Percentiles rank a stretch among this genome's conserved stretches.
Evolutionary conservation across 768 basidiomycete species (phyloP).

Genomic region (Lyophyllum shimeji): DNA sequence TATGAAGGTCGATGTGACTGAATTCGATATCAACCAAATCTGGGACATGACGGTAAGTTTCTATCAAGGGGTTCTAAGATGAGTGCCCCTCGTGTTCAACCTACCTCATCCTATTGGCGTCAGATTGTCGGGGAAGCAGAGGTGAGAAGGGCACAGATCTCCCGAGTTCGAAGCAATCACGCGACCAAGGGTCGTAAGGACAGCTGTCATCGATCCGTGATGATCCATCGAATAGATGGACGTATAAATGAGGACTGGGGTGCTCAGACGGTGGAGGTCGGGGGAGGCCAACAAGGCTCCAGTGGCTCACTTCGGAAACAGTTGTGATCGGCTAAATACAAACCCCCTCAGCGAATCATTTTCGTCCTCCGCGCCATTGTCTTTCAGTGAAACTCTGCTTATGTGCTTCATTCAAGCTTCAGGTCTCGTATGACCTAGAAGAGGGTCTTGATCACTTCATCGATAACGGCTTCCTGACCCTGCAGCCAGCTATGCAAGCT

Average conservation of each 20-base stretch:
- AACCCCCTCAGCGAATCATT: background rate
- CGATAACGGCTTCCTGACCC: background rate
- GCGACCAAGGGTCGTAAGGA: conserved; percentile 7
- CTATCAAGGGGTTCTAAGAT: conserved; percentile 13
- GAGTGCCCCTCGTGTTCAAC: conserved; percentile 13
- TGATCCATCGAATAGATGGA: background rate
- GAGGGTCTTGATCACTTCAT: background rate
- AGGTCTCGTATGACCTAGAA: background rate
- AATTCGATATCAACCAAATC: conserved; percentile 12
- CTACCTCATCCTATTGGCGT: conserved; percentile 2
- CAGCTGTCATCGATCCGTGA: background rate
- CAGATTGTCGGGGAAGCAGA: conserved; percentile 15
- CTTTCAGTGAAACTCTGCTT: background rate
- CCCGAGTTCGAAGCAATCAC: conserved; percentile 5
- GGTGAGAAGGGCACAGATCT: conserved; percentile 11
- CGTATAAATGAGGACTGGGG: background rate
- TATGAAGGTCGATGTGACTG: conserved; percentile 5
- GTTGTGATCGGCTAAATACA: background rate
- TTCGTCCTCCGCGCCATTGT: background rate
- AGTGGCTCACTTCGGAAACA: background rate
- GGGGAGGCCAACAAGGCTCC: background rate
- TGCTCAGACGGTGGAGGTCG: background rate
- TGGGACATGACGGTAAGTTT: conserved; percentile 7
- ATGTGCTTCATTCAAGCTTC: too few relatives aligned
- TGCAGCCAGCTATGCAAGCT: background rate